A percentile compares a stretch with the other conserved stretches of the same genome.
Conservation (phyloP, 2,329 filamentous ascomycete genomes). For the Trichophaea hybrida region DNA sequence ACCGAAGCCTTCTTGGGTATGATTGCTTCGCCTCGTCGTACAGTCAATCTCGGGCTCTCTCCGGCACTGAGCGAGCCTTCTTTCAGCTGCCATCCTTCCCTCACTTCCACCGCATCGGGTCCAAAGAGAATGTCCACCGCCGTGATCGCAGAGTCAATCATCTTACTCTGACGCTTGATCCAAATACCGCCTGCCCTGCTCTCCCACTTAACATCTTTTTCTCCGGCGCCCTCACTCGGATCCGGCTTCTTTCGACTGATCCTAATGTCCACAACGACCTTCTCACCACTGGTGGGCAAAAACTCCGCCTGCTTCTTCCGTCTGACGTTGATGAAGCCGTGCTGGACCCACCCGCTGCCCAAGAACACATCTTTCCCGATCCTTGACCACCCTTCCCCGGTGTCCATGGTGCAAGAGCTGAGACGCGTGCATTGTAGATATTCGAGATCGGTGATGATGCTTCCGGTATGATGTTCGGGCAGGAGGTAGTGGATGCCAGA, state of each 20-base stretch:
- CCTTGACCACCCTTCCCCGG: slow-evolving; percentile 56
- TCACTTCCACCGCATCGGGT: slow-evolving; percentile 77
- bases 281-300: slow-evolving; percentile 47
- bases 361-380: slow-evolving; percentile 84
- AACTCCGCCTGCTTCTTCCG: slow-evolving; percentile 79
- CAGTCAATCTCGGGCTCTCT: slow-evolving; percentile 43
- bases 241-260: slow-evolving; percentile 59
- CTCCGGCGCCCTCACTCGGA: slow-evolving; percentile 39
- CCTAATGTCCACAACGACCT: slow-evolving; percentile 61
- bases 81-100: slow-evolving; percentile 68
- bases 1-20: slow-evolving; percentile 55
- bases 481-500: slow-evolving; percentile 74
- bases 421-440: slow-evolving; percentile 60
- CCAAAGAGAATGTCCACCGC: slow-evolving; percentile 79
- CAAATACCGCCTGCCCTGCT: slow-evolving; percentile 61
- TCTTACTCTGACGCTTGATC: slow-evolving; percentile 57
- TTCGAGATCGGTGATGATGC: slow-evolving; percentile 73
- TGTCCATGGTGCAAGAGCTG: slow-evolving; percentile 60
- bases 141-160: slow-evolving; percentile 45
- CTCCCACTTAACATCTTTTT: slow-evolving; percentile 56
- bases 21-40: slow-evolving; percentile 55
- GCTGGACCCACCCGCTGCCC: slow-evolving; percentile 55
- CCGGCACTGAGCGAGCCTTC: slow-evolving; percentile 33
- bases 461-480: slow-evolving; percentile 51
- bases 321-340: slow-evolving; percentile 67